Evolutionary conservation across 805 yeast genomes (phyloP), one percentile per base, ranked within the genome.

Genomic region (Saccharomycopsis fodiens): DNA sequence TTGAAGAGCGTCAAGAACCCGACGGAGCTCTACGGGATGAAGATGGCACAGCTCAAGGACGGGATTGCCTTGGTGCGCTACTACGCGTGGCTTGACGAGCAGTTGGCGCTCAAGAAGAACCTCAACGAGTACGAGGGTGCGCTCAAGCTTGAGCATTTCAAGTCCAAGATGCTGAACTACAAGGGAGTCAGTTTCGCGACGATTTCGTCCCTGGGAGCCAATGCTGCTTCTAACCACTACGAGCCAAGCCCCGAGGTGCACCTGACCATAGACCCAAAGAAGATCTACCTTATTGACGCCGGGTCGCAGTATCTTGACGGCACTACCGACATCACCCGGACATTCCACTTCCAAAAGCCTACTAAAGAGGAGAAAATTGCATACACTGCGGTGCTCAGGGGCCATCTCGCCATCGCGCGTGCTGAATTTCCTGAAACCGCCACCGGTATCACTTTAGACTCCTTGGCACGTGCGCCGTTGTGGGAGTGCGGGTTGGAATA

Each of bases 211-310:
- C 70, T 85, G 1, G 93, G 91, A 1, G 68, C 86, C 10, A 84
- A 83, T 59, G 85, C 86, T 6, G 85, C 93, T 1, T 68, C 84
- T 25, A 81, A 85, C 50, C 94, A 85, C 59, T 85, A 85, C 59
- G 65, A 77, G 35, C 93, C 94, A 3, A 54, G 59, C 10, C 58
- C 61, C 42, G 65, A 65, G 13, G 42, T 23, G 5, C 45, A 48
- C 29, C 43, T 74, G 4, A 60, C 70, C 6, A 76, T 78, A 37
- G 72, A 76, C 52, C 81, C 79, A 4, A 62, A 65, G 32, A 69
- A 73, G 41, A 63, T 76, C 19, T 78, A 76, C 57, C 64, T 78
- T 37, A 67, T 72, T 55, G 84, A 78, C 57, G 70, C 79, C 2
- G 83, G 84, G 5, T 68, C 78, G 10, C 84, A 78, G 53, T 78